Percentiles rank a stretch among this genome's conserved stretches.
Evolutionary conservation across 495 filamentous ascomycete species (phyloP).

Genomic region (Aspergillus mulundensis): DNA sequence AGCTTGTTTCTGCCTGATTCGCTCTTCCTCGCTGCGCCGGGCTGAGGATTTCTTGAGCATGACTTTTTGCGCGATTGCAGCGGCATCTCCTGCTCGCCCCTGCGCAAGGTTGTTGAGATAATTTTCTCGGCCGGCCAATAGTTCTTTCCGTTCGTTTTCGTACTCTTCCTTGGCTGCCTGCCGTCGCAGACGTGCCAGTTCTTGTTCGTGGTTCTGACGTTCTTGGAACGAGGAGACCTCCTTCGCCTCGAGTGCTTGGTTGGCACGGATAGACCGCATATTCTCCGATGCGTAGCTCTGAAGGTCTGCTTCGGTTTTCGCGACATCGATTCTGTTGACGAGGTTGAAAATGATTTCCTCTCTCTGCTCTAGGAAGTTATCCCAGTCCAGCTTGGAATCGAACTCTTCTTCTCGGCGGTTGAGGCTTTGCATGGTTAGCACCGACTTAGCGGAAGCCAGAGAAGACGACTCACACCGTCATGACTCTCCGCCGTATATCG

Average conservation of each 20-base stretch:
- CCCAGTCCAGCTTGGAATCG: constrained; percentile 71
- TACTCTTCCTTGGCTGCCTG: constrained; percentile 54
- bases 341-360: constrained; percentile 89
- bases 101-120: constrained; percentile 49
- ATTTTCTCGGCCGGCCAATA: constrained; percentile 57
- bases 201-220: constrained; percentile 66
- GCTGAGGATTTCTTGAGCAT: constrained; percentile 65
- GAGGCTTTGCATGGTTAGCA: constrained; percentile 43
- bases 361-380: constrained; percentile 91
- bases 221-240: constrained; percentile 54
- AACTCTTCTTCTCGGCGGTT: constrained; percentile 92
- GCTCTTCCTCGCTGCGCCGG: constrained; percentile 46
- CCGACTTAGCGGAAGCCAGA: background rate
- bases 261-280: constrained; percentile 52
- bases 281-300: constrained; percentile 64
- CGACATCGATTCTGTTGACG: constrained; percentile 64
- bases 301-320: constrained; percentile 66
- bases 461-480: constrained; percentile 51
- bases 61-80: constrained; percentile 54
- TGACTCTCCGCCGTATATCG: constrained; percentile 79
- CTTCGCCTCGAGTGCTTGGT: constrained; percentile 48
- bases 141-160: constrained; percentile 60
- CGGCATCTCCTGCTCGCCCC: constrained; percentile 46
- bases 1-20: constrained; percentile 44
- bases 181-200: constrained; percentile 53